Percentiles rank a stretch among this genome's conserved stretches.
Evolutionary conservation across 2,329 filamentous ascomycete species (phyloP).

Genomic region (Fusarium sp.): DNA sequence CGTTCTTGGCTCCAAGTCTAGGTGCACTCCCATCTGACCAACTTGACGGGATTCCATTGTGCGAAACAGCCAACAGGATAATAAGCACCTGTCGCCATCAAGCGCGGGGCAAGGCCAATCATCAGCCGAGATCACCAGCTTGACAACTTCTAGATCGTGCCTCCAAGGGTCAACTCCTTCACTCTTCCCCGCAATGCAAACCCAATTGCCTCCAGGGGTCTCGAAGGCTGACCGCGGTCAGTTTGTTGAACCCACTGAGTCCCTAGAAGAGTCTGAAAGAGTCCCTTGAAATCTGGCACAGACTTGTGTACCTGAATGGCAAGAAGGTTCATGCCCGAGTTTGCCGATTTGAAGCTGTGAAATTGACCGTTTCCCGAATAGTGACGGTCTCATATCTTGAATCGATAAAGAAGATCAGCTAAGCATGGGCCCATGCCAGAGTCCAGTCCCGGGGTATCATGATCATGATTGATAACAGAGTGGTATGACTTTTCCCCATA

Average conservation of each 20-base stretch:
- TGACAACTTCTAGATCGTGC: constrained; percentile 22
- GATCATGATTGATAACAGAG: constrained; percentile 13
- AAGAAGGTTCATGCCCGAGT: constrained; percentile 1
- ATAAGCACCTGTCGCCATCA: constrained; percentile 30
- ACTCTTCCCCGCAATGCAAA: constrained; percentile 32
- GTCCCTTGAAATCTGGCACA: constrained; percentile 7
- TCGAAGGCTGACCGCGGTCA: constrained; percentile 18
- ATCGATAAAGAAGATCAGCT: constrained; percentile 1
- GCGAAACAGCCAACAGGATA: constrained; percentile 20
- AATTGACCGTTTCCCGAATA: constrained; percentile 6
- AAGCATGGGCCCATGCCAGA: constrained; percentile 30
- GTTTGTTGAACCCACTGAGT: not conserved
- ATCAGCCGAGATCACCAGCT: constrained; percentile 28
- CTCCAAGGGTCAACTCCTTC: constrained; percentile 11
- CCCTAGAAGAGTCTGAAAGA: not conserved
- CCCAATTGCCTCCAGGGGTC: constrained; percentile 38
- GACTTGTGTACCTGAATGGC: constrained; percentile 6
- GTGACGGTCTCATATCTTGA: no score
- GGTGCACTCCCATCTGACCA: constrained; percentile 31
- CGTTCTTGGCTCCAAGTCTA: constrained; percentile 35
- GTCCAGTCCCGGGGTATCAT: constrained; percentile 14
- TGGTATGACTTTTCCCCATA: constrained; percentile 37
- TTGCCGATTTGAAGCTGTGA: not conserved
- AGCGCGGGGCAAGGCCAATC: constrained; percentile 35
- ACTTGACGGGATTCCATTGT: constrained; percentile 22